Base-by-base conservation (phyloP, 73 alveolate species). In the Paramecium caudatum region DNA sequence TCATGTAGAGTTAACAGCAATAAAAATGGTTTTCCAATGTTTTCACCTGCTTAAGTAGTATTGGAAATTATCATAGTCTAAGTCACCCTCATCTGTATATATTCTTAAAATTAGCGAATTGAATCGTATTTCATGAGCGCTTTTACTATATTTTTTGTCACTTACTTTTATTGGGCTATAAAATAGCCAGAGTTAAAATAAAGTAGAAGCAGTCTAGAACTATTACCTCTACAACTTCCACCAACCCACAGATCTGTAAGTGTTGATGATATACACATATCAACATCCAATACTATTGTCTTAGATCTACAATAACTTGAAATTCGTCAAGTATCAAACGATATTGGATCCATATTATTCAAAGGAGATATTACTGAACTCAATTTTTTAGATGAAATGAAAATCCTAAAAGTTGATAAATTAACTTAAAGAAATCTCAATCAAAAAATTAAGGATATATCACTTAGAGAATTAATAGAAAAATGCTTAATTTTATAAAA, bases 161-260 rank as follows among this genome's bases (percentile, higher is more conserved):
- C 80, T 27, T 55, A 55, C 80, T 55, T 55, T 55, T 55, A 55
- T 55, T 55, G 80, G 80, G 80, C 45, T 55, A 55, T 55, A 21
- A 55, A 55, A 15, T 55, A 12, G 45, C 80, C 80, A 23, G 21
- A 23, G 12, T 55, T 55, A 9, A 21, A 55, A 55, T 27, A 55
- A 55, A 7, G 30, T 27, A 12, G n/a, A n/a, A n/a, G n/a, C n/a
- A n/a, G n/a, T n/a, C n/a, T n/a, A n/a, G n/a, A n/a, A n/a, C n/a
- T n/a, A n/a, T n/a, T n/a, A n/a, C n/a, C n/a, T n/a, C n/a, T n/a
- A n/a, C n/a, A n/a, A n/a, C n/a, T n/a, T n/a, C n/a, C n/a, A n/a
- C n/a, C n/a, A n/a, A n/a, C n/a, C n/a, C n/a, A n/a, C n/a, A n/a
- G n/a, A n/a, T n/a, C n/a, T 10, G 21, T 55, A 10, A 27, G 13